Evolutionary conservation across 148 eudicot genomes (phyloP).

Genomic region (Chenopodium formosanum): DNA sequence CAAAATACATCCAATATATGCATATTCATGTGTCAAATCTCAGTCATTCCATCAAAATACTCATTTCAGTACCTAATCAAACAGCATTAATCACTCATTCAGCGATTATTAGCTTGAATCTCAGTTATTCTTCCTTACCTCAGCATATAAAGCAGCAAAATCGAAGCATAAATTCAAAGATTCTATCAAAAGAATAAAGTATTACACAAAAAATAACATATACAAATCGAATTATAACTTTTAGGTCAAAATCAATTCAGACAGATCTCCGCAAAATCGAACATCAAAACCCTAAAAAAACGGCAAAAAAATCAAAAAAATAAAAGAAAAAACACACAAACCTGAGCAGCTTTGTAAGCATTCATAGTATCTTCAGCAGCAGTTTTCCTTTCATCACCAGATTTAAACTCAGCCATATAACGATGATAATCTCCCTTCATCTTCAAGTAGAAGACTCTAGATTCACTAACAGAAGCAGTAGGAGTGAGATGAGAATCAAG

Average conservation of each 20-base stretch:
- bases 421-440: constrained; percentile 68
- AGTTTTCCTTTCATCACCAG: constrained; percentile 43
- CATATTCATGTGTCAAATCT: neutral
- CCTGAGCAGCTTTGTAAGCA: constrained; percentile 62
- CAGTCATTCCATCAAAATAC: neutral
- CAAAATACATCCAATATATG: neutral
- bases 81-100: neutral
- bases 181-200: neutral
- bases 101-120: neutral
- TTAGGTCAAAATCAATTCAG: neutral
- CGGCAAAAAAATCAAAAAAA: neutral
- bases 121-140: neutral
- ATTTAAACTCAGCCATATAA: constrained; percentile 54
- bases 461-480: constrained; percentile 37
- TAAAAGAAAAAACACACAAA: neutral
- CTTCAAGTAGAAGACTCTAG: constrained; percentile 57
- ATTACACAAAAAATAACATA: neutral
- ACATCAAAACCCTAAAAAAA: neutral
- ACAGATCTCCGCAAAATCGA: constrained; percentile 3
- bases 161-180: neutral
- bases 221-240: neutral
- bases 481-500: constrained; percentile 42
- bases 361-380: constrained; percentile 57
- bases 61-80: neutral
- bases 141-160: neutral